Evolutionary conservation across 208 protist species (phyloP).

Genomic region (Phytomonas sp.): DNA sequence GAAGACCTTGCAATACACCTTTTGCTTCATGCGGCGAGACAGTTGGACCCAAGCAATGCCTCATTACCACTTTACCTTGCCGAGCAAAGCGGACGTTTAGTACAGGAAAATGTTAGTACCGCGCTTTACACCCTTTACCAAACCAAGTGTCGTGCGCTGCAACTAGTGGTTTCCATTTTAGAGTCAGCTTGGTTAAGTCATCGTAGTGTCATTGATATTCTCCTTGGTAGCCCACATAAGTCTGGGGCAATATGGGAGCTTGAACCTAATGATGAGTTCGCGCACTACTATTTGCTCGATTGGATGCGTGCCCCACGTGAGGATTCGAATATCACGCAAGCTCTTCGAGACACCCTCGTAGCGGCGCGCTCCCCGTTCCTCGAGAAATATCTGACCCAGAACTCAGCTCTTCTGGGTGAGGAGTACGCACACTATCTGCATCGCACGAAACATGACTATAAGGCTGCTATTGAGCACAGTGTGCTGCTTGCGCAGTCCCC

Average conservation of each 20-base stretch:
- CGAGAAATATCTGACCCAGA: slow-evolving; percentile 55
- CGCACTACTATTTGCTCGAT: slow-evolving; percentile 81
- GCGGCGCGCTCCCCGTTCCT: slow-evolving; percentile 60
- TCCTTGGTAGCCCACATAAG: slow-evolving; percentile 62
- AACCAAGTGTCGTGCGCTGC: slow-evolving; percentile 55
- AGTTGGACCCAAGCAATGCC: slow-evolving; percentile 66
- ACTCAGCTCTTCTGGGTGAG: slow-evolving; percentile 44
- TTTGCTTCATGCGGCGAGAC: slow-evolving; percentile 74
- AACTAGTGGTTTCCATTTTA: slow-evolving; percentile 38
- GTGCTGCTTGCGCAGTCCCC: slow-evolving; percentile 56
- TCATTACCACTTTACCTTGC: slow-evolving; percentile 49
- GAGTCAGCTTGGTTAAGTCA: slow-evolving; percentile 72
- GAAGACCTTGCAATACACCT: slow-evolving; percentile 67
- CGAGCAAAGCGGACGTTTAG: slow-evolving; percentile 18
- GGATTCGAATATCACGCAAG: slow-evolving; percentile 32
- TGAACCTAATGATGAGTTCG: slow-evolving; percentile 76
- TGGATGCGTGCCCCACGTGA: slow-evolving; percentile 70
- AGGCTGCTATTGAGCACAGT: slow-evolving; percentile 66
- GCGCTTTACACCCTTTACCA: slow-evolving; percentile 26
- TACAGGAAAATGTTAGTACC: slow-evolving; percentile 2
- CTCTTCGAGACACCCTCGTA: slow-evolving; percentile 64
- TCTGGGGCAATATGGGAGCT: slow-evolving; percentile 83
- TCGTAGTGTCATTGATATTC: slow-evolving; percentile 61
- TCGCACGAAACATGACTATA: slow-evolving; percentile 43
- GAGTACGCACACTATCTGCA: slow-evolving; percentile 80